Evolutionary conservation across 2,329 filamentous ascomycete genomes (phyloP).

Genomic region (Arthrobotrys musiformis): DNA sequence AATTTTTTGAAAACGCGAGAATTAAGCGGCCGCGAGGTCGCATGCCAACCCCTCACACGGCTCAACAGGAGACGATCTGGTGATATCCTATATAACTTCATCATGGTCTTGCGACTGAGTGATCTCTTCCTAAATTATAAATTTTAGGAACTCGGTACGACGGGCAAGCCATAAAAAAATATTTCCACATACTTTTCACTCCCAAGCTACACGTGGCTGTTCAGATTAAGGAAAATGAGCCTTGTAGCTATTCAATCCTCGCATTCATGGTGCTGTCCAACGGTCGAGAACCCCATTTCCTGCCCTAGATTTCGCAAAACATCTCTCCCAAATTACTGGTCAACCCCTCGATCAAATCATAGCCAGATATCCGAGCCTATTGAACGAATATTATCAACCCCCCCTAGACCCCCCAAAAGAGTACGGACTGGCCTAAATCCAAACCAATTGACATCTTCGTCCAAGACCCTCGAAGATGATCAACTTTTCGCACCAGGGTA

Average conservation of each 20-base stretch:
- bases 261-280: neutral
- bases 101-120: neutral
- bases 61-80: neutral
- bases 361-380: neutral
- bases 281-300: neutral
- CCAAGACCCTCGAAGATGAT: slow-evolving; percentile 1
- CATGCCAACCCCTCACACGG: neutral
- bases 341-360: neutral
- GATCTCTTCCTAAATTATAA: neutral
- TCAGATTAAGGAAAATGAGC: neutral
- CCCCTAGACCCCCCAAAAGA: slow-evolving; percentile 19
- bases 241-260: neutral
- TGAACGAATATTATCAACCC: neutral
- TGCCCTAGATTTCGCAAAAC: neutral
- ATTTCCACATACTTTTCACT: neutral
- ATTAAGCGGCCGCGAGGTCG: neutral
- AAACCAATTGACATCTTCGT: neutral
- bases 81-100: slow-evolving; percentile 7
- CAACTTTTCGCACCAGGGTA: slow-evolving; percentile 19
- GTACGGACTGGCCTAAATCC: neutral
- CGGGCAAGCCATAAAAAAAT: neutral
- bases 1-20: no score
- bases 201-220: neutral
- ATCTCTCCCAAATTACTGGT: slow-evolving; percentile 9
- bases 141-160: neutral